phyloP scores from a whole-genome alignment of 2,329 filamentous ascomycete genomes.

The Colletotrichum ledebouriae region DNA sequence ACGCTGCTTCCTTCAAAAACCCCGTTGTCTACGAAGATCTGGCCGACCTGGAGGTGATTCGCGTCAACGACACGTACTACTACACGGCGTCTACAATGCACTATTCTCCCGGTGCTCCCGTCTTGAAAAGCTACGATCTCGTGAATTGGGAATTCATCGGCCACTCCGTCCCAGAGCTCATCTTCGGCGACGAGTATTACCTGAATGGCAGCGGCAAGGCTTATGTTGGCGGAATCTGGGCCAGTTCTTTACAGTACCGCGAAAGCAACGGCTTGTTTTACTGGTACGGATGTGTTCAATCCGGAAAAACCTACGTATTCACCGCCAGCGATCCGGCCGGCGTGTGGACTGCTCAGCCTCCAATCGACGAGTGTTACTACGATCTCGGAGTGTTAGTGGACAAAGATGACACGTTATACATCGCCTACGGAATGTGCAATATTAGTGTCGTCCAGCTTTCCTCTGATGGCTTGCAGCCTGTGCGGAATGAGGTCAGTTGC shows the following conservation, averaged over 20 bases:
- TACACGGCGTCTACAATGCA: conserved; percentile 64
- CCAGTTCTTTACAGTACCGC: conserved; percentile 57
- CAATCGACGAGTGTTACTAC: conserved; percentile 42
- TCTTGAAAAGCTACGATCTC: conserved; percentile 63
- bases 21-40: conserved; percentile 65
- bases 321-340: conserved; percentile 36
- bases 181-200: conserved; percentile 62
- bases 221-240: conserved; percentile 68
- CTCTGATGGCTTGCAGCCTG: conserved; percentile 25
- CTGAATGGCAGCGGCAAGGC: conserved; percentile 57
- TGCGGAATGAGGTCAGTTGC: conserved; percentile 8
- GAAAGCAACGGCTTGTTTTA: conserved; percentile 42
- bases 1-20: conserved; percentile 53
- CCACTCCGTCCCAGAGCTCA: conserved; percentile 52
- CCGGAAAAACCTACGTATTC: conserved; percentile 43
- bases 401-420: conserved; percentile 55
- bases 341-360: conserved; percentile 28
- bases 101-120: conserved; percentile 63
- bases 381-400: conserved; percentile 51
- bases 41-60: conserved; percentile 64
- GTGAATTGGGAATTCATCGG: conserved; percentile 58
- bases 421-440: conserved; percentile 56
- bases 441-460: conserved; percentile 35
- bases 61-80: conserved; percentile 54
- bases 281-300: conserved; percentile 43